Percentiles rank a stretch among this genome's conserved stretches.
These are phyloP conservation scores for Chalciporus piperatus DNA, from an alignment of 768 basidiomycete species.

Conservation along the genomic window DNA sequence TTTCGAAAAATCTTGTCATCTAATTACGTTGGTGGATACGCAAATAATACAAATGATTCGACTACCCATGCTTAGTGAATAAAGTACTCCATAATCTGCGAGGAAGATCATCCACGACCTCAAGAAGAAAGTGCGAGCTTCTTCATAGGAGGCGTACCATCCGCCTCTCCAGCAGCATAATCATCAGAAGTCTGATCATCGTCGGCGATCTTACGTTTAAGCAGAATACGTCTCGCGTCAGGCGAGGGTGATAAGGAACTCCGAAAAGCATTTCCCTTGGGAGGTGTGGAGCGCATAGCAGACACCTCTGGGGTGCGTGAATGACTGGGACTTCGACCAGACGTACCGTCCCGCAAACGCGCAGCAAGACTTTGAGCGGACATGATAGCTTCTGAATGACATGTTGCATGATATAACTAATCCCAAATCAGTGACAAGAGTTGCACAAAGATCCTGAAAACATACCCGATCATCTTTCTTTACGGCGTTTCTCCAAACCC, in stretches of 20 bases:
- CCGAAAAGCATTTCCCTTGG: constrained; percentile 28
- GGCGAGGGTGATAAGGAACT: constrained; percentile 50
- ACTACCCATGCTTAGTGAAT: constrained; percentile 22
- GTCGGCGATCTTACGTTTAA: constrained; percentile 75
- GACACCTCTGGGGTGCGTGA: constrained; percentile 70
- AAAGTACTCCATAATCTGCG: constrained; percentile 33
- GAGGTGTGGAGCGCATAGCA: constrained; percentile 37
- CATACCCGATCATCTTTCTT: constrained; percentile 79
- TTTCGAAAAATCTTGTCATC: constrained; percentile 4
- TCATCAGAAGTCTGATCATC: constrained; percentile 38
- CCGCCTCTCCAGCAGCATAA: constrained; percentile 34
- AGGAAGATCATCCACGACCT: constrained; percentile 12
- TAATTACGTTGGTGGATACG: constrained; percentile 14
- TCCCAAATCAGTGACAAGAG: constrained; percentile 2
- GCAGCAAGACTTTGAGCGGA: constrained; percentile 66
- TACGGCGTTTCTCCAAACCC: constrained; percentile 95
- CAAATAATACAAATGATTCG: constrained; percentile 27
- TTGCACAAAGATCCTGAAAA: constrained; percentile 6
- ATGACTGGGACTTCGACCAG: constrained; percentile 53
- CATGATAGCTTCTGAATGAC: constrained; percentile 76
- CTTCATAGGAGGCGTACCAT: constrained; percentile 64
- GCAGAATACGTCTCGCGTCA: constrained; percentile 51
- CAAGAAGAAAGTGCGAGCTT: constrained; percentile 51
- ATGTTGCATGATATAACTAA: constrained; percentile 93
- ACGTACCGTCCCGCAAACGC: constrained; percentile 60